phyloP scores from a whole-genome alignment of 257 asterid genomes.

The Solanum acaule region DNA sequence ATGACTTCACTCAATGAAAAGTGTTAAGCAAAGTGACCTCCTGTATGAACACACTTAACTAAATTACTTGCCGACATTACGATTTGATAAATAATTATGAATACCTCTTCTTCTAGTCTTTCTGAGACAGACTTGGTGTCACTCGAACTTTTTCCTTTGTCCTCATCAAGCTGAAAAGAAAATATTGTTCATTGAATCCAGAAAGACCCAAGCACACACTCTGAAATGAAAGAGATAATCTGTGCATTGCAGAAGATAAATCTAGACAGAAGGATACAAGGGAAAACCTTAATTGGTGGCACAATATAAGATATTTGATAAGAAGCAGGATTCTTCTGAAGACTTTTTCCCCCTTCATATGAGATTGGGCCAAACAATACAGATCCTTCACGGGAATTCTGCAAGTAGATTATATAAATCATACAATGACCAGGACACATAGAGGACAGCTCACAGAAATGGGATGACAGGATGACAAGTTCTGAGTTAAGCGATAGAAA shows the following conservation, averaged over 20 bases:
- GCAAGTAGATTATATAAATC: slow-evolving; percentile 17
- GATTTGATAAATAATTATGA: neutral
- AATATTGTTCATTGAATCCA: slow-evolving; percentile 7
- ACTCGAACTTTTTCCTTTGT: slow-evolving; percentile 51
- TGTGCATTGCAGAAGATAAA: neutral
- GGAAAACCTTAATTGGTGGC: slow-evolving; percentile 73
- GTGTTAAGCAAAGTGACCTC: neutral
- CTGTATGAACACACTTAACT: neutral
- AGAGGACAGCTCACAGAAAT: neutral
- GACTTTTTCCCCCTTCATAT: slow-evolving; percentile 50
- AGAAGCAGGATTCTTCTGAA: slow-evolving; percentile 60
- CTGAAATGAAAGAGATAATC: neutral
- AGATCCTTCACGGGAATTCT: slow-evolving; percentile 74
- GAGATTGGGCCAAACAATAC: slow-evolving; percentile 78
- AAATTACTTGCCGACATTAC: neutral
- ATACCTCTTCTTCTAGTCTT: slow-evolving; percentile 81
- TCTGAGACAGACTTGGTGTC: slow-evolving; percentile 59
- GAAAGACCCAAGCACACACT: neutral
- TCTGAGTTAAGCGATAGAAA: neutral
- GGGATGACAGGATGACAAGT: neutral
- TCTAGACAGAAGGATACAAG: slow-evolving; percentile 9
- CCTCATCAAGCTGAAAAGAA: slow-evolving; percentile 55
- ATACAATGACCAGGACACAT: neutral
- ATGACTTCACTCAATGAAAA: neutral
- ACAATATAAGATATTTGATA: slow-evolving; percentile 60